Evolutionary conservation across 768 basidiomycete species (phyloP).

Genomic region (Clitopilus passeckerianus): DNA sequence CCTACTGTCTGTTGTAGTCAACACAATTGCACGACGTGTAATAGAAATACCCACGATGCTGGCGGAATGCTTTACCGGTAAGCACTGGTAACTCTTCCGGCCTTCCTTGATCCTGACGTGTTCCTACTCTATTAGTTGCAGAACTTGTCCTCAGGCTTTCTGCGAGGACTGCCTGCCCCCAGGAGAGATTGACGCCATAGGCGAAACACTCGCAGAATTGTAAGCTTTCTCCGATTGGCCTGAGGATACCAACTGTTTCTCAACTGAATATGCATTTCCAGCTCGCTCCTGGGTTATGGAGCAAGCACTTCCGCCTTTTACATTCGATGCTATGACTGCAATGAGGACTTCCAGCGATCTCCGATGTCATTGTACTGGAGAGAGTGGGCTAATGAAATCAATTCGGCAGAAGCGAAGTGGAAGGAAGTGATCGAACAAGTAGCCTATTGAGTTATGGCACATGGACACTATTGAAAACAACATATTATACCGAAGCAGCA

Average conservation of each 20-base stretch:
- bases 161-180: constrained; percentile 58
- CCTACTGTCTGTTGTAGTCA: constrained; percentile 36
- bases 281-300: constrained; percentile 35
- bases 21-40: constrained; percentile 43
- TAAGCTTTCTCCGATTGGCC: constrained; percentile 10
- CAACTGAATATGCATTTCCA: constrained; percentile 12
- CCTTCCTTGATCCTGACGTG: too few relatives aligned
- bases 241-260: neutral
- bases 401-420: constrained; percentile 29
- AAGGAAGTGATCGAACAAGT: neutral
- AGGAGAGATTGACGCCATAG: constrained; percentile 45
- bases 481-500: neutral
- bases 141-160: constrained; percentile 53
- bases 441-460: neutral
- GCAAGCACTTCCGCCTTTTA: constrained; percentile 33
- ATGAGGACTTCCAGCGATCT: constrained; percentile 26
- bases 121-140: constrained; percentile 35
- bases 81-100: neutral
- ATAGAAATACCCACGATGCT: constrained; percentile 35
- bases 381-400: constrained; percentile 41
- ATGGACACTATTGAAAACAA: too few relatives aligned
- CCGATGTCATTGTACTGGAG: constrained; percentile 25
- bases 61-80: constrained; percentile 61
- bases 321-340: constrained; percentile 48
- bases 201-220: constrained; percentile 57